Conservation (phyloP, 1,139 yeast genomes). For the Pichia sp. region DNA sequence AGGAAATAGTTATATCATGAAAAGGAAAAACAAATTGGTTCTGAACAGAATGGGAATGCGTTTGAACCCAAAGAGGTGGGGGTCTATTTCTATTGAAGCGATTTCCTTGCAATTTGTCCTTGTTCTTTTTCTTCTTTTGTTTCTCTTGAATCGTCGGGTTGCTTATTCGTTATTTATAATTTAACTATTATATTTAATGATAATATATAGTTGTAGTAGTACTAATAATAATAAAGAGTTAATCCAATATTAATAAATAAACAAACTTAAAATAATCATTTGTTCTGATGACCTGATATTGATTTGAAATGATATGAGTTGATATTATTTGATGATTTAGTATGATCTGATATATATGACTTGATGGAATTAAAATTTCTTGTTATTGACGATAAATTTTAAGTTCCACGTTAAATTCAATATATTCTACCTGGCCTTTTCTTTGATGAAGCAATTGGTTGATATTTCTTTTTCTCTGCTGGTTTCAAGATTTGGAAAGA, state of each 20-base stretch:
- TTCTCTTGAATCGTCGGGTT: neutral
- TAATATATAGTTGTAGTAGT: neutral
- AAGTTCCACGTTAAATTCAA: neutral
- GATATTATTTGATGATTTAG: no score
- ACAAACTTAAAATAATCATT: neutral
- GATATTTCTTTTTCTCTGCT: conserved; percentile 85
- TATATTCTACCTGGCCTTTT: conserved; percentile 54
- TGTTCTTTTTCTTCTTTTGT: neutral
- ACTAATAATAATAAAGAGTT: neutral
- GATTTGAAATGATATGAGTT: no score
- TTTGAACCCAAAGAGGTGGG: neutral
- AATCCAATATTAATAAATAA: neutral
- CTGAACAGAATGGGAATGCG: neutral
- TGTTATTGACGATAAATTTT: neutral
- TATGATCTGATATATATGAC: no score
- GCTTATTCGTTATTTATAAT: neutral
- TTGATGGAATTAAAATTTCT: neutral
- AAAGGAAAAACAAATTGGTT: neutral
- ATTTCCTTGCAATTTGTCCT: neutral
- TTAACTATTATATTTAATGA: neutral
- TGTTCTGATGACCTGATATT: neutral
- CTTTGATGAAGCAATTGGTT: conserved; percentile 29
- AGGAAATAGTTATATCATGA: neutral
- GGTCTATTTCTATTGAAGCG: neutral
- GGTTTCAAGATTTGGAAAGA: conserved; percentile 97